Base-by-base conservation (phyloP, 768 basidiomycete species). In the Fomitopsis pulvina region DNA sequence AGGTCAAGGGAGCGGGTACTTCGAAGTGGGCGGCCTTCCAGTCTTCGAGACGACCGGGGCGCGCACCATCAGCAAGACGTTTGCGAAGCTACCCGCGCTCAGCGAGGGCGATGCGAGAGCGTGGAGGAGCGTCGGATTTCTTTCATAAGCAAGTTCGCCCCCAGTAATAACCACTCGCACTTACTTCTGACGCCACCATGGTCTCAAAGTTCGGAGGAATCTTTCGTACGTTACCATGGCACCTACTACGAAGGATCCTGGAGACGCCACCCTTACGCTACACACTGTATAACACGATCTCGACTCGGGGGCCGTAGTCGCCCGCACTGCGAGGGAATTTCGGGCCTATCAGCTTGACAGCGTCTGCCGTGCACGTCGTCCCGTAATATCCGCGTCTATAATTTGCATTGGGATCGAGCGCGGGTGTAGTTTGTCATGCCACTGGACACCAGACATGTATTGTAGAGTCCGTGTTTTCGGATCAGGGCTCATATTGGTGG, bases 21-120 rank as follows among this genome's bases (percentile, higher is more conserved):
- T 28, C 28, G 48, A 50, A 20, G 48, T 29, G 8, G 48, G 48
- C 12, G 48, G 48, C 16, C 30, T 43, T 21, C 48, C 48, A 12
- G 12, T 50, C 14, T 50, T 50, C 27, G 25, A 41, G 30, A 51
- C 50, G n/a, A 12, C 18, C 59, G 50, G 40, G 45, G 54, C 52
- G 11, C 45, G 48, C 9, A 14, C 29, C 9, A 26, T 18, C 20
- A 53, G 52, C 14, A 48, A 48, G 47, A 52, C 48, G 20, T 44
- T 56, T 5, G 41, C 45, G 25, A 48, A 24, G 12, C 39, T 47
- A 37, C 43, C 41, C 6, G 52, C 54, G 30, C 48, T 58, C 22
- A 52, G 52, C 16, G 45, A 37, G 20, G 45, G 50, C 40, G 54
- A 58, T 28, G 57, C 57, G 8, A 34, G 48, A 18, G 44, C 49